Evolutionary conservation across 352 stramenopile species (phyloP).

Genomic region (Thalassiosira livingstoniorum): DNA sequence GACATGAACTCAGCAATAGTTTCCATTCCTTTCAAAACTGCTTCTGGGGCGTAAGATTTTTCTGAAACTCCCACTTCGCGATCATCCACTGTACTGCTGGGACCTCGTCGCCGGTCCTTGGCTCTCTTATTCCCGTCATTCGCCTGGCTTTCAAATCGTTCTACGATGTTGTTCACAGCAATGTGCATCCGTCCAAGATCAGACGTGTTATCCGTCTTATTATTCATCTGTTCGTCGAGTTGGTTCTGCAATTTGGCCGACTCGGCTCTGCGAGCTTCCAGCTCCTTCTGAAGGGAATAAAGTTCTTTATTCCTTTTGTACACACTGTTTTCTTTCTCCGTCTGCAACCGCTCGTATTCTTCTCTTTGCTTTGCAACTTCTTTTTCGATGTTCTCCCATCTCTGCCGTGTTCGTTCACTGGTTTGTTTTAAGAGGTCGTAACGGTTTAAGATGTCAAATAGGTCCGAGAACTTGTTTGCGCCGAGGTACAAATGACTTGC

Average conservation of each 20-base stretch:
- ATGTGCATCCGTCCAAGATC: not conserved
- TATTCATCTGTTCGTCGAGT: not conserved
- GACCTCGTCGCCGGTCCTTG: too few species aligned
- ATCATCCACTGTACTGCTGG: not conserved
- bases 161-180: not conserved
- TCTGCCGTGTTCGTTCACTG: not conserved
- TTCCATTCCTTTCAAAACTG: not conserved
- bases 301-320: not conserved
- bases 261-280: not conserved
- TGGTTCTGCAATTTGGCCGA: not conserved
- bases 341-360: not conserved
- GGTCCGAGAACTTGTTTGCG: not conserved
- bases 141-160: not conserved
- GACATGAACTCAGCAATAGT: slow-evolving; percentile 5
- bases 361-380: slow-evolving; percentile 15
- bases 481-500: not conserved
- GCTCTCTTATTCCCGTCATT: not conserved
- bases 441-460: slow-evolving; percentile 2
- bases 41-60: not conserved
- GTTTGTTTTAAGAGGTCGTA: slow-evolving; percentile 25
- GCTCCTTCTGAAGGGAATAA: not conserved
- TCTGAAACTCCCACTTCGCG: not conserved
- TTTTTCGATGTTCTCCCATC: not conserved
- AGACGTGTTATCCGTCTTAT: not conserved
- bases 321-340: not conserved